Evolutionary conservation across 2,329 filamentous ascomycete species (phyloP).

Genomic region (Grosmannia huntii): DNA sequence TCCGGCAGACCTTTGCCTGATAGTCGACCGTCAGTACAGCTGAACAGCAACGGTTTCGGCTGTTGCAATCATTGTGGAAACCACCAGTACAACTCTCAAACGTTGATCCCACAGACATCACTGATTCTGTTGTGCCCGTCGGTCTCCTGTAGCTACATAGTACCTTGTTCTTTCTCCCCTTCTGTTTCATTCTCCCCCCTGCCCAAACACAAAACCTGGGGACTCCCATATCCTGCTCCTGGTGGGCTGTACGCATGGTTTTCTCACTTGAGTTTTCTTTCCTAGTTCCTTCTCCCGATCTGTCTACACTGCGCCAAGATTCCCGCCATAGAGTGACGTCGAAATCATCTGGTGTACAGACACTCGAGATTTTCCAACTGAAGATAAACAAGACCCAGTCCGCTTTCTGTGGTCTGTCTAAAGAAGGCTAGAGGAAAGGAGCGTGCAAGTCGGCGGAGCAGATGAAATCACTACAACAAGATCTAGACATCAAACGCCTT

Average conservation of each 20-base stretch:
- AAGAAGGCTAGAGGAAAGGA: too few relatives aligned
- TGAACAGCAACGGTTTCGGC: conserved; percentile 20
- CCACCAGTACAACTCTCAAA: conserved; percentile 26
- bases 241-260: neutral
- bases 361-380: too few relatives aligned
- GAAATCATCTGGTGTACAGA: neutral
- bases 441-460: too few relatives aligned
- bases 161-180: neutral
- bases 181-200: neutral
- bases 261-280: neutral
- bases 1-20: conserved; percentile 13
- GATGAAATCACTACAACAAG: too few relatives aligned
- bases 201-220: conserved; percentile 14
- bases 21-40: conserved; percentile 12
- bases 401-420: too few relatives aligned
- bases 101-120: conserved; percentile 23
- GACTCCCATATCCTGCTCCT: conserved; percentile 9
- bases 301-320: neutral
- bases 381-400: too few relatives aligned
- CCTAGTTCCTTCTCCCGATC: neutral
- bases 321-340: neutral
- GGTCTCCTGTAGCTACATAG: neutral
- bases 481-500: too few relatives aligned
- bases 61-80: conserved; percentile 24
- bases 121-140: conserved; percentile 9